These are phyloP conservation scores for Cryphonectria parasitica DNA, from an alignment of 2,329 filamentous ascomycete species.

Conservation along the genomic window DNA sequence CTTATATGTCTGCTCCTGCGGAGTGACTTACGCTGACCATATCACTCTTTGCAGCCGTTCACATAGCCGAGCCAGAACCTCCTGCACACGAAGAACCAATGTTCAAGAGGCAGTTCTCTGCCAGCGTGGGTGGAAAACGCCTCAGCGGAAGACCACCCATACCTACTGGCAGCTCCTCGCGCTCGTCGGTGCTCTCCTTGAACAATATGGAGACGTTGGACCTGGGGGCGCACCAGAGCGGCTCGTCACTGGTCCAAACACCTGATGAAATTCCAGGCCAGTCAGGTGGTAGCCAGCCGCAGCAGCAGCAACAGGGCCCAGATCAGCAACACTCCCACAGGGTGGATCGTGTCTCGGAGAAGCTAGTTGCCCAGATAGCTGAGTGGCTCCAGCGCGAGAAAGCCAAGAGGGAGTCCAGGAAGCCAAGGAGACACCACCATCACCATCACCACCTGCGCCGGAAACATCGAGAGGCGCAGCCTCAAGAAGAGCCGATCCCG, in stretches of 20 bases:
- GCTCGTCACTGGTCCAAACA: conserved; percentile 35
- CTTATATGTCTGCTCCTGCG: background rate
- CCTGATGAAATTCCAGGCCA: conserved; percentile 34
- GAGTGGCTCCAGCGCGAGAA: conserved; percentile 86
- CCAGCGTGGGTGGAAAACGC: conserved; percentile 45
- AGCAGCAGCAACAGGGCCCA: conserved; percentile 27
- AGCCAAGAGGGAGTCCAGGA: conserved; percentile 63
- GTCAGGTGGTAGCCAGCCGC: background rate
- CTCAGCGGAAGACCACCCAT: conserved; percentile 48
- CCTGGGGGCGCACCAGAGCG: conserved; percentile 33
- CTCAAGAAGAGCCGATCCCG: conserved; percentile 35
- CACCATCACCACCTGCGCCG: conserved; percentile 43
- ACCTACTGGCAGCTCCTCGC: conserved; percentile 45
- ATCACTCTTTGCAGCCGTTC: conserved; percentile 49
- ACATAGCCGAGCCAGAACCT: conserved; percentile 60
- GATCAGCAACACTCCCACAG: conserved; percentile 38
- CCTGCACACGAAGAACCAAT: conserved; percentile 42
- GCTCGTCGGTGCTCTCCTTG: conserved; percentile 48
- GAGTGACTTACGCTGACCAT: conserved; percentile 27
- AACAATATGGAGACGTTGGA: conserved; percentile 39
- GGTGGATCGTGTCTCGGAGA: conserved; percentile 49
- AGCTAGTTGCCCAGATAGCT: conserved; percentile 72
- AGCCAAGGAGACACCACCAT: conserved; percentile 48
- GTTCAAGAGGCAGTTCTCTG: conserved; percentile 50
- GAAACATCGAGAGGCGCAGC: conserved; percentile 45